Percentiles rank a stretch among this genome's conserved stretches.
Conservation (phyloP, 345 rosid species). For the Eucalyptus dawsonii region DNA sequence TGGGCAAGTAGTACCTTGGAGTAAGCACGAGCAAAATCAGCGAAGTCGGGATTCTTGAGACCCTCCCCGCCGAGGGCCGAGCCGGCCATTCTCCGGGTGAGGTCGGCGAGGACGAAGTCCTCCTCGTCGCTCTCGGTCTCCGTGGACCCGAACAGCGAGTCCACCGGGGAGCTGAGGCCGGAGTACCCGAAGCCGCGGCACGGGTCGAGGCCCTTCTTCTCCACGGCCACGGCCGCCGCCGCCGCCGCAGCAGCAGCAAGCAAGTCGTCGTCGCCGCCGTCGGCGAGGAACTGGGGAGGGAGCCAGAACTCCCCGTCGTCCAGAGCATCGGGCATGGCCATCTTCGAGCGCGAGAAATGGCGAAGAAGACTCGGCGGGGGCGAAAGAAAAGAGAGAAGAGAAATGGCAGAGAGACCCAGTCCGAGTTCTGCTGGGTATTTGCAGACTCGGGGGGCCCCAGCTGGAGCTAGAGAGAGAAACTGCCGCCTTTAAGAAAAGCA, state of each 20-base stretch:
- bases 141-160: conserved; percentile 38
- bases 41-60: neutral
- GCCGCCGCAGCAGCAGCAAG: neutral
- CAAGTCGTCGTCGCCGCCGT: conserved; percentile 27
- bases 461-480: neutral
- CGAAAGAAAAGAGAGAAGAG: neutral
- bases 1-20: neutral
- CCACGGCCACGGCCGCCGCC: conserved; percentile 25
- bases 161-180: conserved; percentile 49
- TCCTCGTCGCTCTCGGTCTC: conserved; percentile 62
- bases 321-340: conserved; percentile 41
- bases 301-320: conserved; percentile 69
- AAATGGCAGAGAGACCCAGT: neutral
- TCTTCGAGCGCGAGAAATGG: neutral
- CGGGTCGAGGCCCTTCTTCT: neutral
- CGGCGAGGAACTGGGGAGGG: conserved; percentile 63
- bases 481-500: neutral
- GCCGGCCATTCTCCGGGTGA: neutral
- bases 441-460: neutral
- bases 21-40: neutral
- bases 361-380: neutral
- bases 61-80: neutral
- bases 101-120: conserved; percentile 4
- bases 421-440: neutral
- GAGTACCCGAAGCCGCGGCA: conserved; percentile 22